Evolutionary conservation across 139 green algal species (phyloP).

Genomic region (Coelastrella sp.): DNA sequence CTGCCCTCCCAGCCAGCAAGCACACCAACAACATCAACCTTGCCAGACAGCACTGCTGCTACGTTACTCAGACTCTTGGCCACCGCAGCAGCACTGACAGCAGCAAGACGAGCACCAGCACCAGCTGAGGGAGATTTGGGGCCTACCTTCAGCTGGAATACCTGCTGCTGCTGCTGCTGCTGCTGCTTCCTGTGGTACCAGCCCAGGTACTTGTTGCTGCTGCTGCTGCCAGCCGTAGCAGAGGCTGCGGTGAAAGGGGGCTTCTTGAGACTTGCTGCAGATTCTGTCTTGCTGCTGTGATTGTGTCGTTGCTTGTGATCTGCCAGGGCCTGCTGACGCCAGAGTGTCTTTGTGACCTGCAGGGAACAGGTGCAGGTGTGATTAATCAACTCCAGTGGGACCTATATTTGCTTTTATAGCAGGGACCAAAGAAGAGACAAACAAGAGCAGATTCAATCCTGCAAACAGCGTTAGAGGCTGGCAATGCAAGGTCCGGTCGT

Average conservation of each 20-base stretch:
- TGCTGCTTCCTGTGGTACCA: background rate
- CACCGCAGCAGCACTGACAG: constrained; percentile 1
- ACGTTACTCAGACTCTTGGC: constrained; percentile 17
- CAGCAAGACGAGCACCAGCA: background rate
- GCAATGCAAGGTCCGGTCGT: no score
- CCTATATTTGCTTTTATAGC: no score
- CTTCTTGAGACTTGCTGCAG: background rate
- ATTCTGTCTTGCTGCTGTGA: background rate
- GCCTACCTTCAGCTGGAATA: background rate
- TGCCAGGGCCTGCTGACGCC: constrained; percentile 40
- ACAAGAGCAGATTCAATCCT: no score
- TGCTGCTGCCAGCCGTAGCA: background rate
- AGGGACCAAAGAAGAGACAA: no score
- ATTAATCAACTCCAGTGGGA: no score
- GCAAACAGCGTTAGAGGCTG: no score
- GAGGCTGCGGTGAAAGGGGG: background rate
- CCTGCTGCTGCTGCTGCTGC: constrained; percentile 32
- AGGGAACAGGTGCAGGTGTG: background rate
- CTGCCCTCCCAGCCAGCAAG: constrained; percentile 28
- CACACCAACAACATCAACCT: background rate
- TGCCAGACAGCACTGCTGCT: constrained; percentile 7
- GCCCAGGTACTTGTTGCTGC: background rate
- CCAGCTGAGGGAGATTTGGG: background rate
- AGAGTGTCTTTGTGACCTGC: constrained; percentile 34
- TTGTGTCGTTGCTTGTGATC: background rate